Conservation (phyloP, 352 stramenopile genomes). For the Peronospora farinosa region DNA sequence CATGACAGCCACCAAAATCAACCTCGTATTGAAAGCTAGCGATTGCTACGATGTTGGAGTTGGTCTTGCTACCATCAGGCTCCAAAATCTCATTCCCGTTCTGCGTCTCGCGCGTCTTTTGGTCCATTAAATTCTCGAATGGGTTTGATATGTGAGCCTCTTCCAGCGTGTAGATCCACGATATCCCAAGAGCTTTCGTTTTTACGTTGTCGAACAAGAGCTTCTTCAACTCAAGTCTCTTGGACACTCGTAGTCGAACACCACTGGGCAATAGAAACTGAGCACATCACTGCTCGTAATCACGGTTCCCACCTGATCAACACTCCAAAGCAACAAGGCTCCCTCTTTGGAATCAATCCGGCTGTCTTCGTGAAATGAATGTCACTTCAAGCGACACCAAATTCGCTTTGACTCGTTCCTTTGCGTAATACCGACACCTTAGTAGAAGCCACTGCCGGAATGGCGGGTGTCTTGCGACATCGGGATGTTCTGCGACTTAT, state of each 20-base stretch:
- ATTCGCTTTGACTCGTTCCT: constrained; percentile 5
- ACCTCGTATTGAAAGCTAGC: constrained; percentile 14
- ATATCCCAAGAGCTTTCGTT: not conserved
- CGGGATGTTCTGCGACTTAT: constrained; percentile 77
- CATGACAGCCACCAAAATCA: too few relatives aligned
- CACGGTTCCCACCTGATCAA: not conserved
- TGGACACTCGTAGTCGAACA: not conserved
- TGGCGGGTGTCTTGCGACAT: constrained; percentile 70
- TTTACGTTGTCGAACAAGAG: constrained; percentile 2
- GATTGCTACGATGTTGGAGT: constrained; percentile 6
- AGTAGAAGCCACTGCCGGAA: constrained; percentile 68
- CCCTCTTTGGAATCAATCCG: not conserved
- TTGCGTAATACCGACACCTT: constrained; percentile 8
- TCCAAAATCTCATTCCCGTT: not conserved
- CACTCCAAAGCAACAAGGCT: constrained; percentile 1
- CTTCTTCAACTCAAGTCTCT: too few relatives aligned
- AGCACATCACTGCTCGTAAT: not conserved
- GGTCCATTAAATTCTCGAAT: not conserved
- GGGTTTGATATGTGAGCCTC: constrained; percentile 1
- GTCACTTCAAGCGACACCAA: not conserved
- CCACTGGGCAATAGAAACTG: not conserved
- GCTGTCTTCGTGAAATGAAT: not conserved
- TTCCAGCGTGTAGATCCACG: not conserved
- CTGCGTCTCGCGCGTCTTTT: constrained; percentile 5
- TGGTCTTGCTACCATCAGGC: not conserved